Conservation (phyloP, 805 yeast species). For the Spathaspora gorwiae region DNA sequence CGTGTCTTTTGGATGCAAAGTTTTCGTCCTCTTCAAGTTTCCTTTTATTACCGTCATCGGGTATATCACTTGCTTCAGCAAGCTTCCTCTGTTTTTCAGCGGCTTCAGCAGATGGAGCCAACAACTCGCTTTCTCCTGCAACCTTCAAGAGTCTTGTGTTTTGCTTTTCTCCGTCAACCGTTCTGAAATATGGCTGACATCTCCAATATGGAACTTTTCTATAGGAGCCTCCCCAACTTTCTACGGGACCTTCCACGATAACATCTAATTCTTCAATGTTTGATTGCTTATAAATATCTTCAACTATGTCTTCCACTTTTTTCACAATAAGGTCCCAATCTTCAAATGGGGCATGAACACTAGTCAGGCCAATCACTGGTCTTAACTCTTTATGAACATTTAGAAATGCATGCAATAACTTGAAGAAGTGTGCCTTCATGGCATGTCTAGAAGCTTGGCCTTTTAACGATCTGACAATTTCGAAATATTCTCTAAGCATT, state of each 20-base stretch:
- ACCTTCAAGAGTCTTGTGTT: slow-evolving; percentile 33
- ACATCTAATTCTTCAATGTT: slow-evolving; percentile 55
- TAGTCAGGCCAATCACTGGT: slow-evolving; percentile 56
- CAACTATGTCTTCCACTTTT: slow-evolving; percentile 65
- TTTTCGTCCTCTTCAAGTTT: not conserved
- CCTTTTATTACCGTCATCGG: not conserved
- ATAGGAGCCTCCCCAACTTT: slow-evolving; percentile 78
- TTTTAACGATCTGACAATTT: slow-evolving; percentile 59
- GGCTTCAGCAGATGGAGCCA: not conserved
- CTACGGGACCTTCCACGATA: slow-evolving; percentile 48
- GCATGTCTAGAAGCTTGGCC: slow-evolving; percentile 75
- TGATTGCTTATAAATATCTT: slow-evolving; percentile 46
- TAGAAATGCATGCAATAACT: slow-evolving; percentile 76
- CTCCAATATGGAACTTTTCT: slow-evolving; percentile 90
- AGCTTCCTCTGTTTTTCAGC: not conserved
- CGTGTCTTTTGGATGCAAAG: not conserved
- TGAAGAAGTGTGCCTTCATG: slow-evolving; percentile 91
- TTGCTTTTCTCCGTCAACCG: slow-evolving; percentile 68
- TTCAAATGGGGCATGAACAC: slow-evolving; percentile 33
- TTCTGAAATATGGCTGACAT: slow-evolving; percentile 91
- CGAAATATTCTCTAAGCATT: slow-evolving; percentile 81
- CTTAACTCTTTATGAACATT: slow-evolving; percentile 74
- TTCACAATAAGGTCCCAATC: slow-evolving; percentile 51
- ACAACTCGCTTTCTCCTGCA: slow-evolving; percentile 26
- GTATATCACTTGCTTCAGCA: not conserved